A percentile compares a stretch with the other conserved stretches of the same genome.
Conservation (phyloP, 2,329 filamentous ascomycete genomes). For the Thelonectria discophora region DNA sequence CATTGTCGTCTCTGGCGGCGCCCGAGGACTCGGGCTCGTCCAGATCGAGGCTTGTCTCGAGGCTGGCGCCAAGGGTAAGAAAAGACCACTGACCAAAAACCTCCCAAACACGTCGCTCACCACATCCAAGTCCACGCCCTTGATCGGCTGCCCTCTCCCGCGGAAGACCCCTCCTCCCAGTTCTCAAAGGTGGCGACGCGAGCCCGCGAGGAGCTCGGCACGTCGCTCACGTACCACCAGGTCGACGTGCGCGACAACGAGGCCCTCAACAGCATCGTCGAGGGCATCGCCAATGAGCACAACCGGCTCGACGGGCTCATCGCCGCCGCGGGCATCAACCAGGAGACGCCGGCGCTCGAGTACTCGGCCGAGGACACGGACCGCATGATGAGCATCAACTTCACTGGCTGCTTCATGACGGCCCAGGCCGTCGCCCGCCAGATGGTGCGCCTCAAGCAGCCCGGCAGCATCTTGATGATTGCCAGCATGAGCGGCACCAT, state of each 20-base stretch:
- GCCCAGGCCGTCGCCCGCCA: conserved; percentile 88
- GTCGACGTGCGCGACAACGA: conserved; percentile 81
- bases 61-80: conserved; percentile 76
- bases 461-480: conserved; percentile 72
- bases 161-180: conserved; percentile 54
- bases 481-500: conserved; percentile 76
- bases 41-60: conserved; percentile 83
- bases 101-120: conserved; percentile 21
- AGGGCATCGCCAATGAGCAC: conserved; percentile 73
- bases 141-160: conserved; percentile 67
- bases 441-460: conserved; percentile 66
- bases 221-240: conserved; percentile 76
- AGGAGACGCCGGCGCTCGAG: conserved; percentile 84
- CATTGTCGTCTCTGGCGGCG: conserved; percentile 79
- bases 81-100: background rate
- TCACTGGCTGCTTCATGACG: conserved; percentile 87
- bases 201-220: conserved; percentile 71
- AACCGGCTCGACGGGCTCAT: conserved; percentile 83
- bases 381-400: conserved; percentile 83
- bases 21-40: conserved; percentile 78
- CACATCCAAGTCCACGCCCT: conserved; percentile 68
- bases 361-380: conserved; percentile 80
- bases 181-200: conserved; percentile 73
- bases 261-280: conserved; percentile 72
- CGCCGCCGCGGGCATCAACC: conserved; percentile 75